Percentiles rank a stretch among this genome's conserved stretches.
Evolutionary conservation across 306 rosid species (phyloP).

Genomic region (Bauhinia variegata): DNA sequence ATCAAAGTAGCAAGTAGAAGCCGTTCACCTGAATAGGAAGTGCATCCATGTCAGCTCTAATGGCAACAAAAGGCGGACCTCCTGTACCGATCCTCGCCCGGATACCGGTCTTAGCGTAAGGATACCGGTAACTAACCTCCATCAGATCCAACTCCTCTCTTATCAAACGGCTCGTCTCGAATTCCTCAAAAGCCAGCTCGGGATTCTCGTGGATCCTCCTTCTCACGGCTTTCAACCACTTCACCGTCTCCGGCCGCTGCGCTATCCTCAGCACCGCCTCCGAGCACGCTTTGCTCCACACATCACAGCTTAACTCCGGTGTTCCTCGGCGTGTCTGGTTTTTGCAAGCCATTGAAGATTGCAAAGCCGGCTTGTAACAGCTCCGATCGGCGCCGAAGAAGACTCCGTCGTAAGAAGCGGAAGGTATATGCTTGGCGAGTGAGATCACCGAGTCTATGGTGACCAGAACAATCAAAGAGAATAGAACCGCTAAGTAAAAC

Average conservation of each 20-base stretch:
- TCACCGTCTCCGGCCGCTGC: constrained; percentile 61
- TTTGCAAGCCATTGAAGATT: constrained; percentile 19
- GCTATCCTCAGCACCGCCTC: constrained; percentile 66
- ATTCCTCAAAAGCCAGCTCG: constrained; percentile 89
- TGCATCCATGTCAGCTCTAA: constrained; percentile 99
- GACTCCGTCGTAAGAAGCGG: constrained; percentile 32
- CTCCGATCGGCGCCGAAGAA: constrained; percentile 35
- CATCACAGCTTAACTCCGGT: constrained; percentile 39
- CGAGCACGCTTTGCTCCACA: constrained; percentile 69
- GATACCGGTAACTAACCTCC: constrained; percentile 66
- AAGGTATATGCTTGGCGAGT: constrained; percentile 14
- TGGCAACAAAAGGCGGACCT: constrained; percentile 82
- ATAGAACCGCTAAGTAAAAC: neutral
- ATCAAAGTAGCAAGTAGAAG: too few species aligned
- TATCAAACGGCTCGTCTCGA: constrained; percentile 73
- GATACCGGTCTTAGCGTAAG: constrained; percentile 80
- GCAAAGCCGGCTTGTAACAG: constrained; percentile 19
- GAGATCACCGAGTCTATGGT: neutral
- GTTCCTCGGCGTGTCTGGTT: constrained; percentile 43
- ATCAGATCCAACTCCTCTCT: constrained; percentile 76
- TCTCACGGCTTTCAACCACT: constrained; percentile 68
- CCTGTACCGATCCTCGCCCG: constrained; percentile 92
- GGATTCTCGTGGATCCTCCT: constrained; percentile 88
- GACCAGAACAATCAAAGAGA: neutral
- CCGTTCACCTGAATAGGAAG: constrained; percentile 81